Evolutionary conservation across 1,284 basidiomycete species (phyloP), one percentile per base, ranked within the genome.

Genomic region (Tausonia pullulans): DNA sequence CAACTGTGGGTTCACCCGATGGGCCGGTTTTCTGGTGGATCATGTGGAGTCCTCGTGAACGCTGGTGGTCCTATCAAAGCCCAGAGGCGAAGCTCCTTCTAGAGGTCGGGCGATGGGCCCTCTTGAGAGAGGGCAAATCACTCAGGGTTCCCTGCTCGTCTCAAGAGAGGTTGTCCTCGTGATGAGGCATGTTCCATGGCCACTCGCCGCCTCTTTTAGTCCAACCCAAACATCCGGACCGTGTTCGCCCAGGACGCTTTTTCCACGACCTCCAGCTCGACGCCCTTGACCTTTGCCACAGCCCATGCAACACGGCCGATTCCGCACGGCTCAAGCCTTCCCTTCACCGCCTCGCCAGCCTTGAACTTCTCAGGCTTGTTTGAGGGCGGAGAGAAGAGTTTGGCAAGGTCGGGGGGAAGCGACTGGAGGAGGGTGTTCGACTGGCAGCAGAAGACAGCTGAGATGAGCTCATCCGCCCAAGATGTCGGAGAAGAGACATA

Each of bases 271-370:
- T 87, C 82, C 44, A 88, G 77, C 0, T 81, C 68, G 4, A 83
- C 72, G 1, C 78, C 80, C 52, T 83, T 81, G 49, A 90, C 72
- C 65, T 77, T 75, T 60, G 86, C 81, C 8, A 92, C 78, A 3
- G 90, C 83, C 81, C 87, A 89, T 8, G 88, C 90, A 11, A 94
- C 84, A 11, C 82, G 81, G 3, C 86, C 87, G 50, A 89, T 82
- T 3, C 84, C 79, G 16, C 78, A 81, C 1, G 91, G 89, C 72
- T 94, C 92, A 71, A 89, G 90, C 16, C 91, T 78, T 0, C 88
- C 87, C 74, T 94, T 93, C 57, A 92, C 85, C 0, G 84, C 79
- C 69, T 81, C 81, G 0, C 84, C 86, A 9, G 73, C 71, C 4
- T 79, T 78, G 72, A 85, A 88, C 5, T 82, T 82, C 69, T 93